Evolutionary conservation across 257 asterid species (phyloP), one percentile per base, ranked within the genome.

Genomic region (Lithospermum erythrorhizon): DNA sequence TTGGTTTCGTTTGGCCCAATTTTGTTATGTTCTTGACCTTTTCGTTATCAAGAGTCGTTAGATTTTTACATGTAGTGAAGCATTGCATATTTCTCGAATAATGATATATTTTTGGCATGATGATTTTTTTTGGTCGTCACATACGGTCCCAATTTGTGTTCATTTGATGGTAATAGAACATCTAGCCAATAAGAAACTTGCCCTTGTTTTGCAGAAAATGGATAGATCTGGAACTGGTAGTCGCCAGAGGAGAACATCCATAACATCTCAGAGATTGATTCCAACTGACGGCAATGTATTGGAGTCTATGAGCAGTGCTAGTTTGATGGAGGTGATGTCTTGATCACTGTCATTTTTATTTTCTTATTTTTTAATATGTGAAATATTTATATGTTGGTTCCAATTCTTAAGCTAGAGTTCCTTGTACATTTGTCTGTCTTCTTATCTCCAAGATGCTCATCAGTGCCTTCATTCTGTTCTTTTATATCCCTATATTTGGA

Each of bases 261-360:
- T 91, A 18, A 77, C 81, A 57, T 81, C 91, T 51, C 94, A 77
- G 65, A 81, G 75, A 78, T 82, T 73, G 32, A 65, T 67, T 57
- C 68, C 76, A 14, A 61, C 77, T 25, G 79, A 83, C 23, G 80
- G 72, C 48, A 74, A 80, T 20, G 74, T 59, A 63, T 56, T 71
- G 72, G 95, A 88, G 74, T 77, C 95, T 49, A 55, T 84, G 55
- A 91, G 95, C 90, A 71, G 73, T 59, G 87, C 85, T 21, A 88
- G 95, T 82, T 73, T 81, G 35, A 84, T 91, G 90, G 95, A 91
- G 95, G 98, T 91, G 65, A 66, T 10, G 45, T 35, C 21, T 55
- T 7, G 25, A 65, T 57, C 58, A 23, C 23, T 29, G 10, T 7
- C 22, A 65, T 45, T 58, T 30, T n/a, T 27, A 10, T 24, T 59